Evolutionary conservation across 2,329 filamentous ascomycete genomes (phyloP).

Genomic region (Clonostachys byssicola): DNA sequence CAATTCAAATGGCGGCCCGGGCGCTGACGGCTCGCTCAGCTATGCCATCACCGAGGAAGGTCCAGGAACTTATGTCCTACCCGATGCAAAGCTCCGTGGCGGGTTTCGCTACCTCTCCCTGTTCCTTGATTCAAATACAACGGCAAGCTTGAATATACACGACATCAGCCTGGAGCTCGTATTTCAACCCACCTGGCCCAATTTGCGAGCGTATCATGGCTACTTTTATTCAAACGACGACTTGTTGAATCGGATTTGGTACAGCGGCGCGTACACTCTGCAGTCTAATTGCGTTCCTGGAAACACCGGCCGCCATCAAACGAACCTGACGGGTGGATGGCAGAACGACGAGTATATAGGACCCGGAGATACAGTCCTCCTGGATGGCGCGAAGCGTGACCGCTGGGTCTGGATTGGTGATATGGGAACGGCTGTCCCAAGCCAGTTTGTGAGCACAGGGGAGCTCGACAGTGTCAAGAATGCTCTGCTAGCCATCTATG

Average conservation of each 20-base stretch:
- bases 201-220: constrained; percentile 46
- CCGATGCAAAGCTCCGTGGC: not conserved
- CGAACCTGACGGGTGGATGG: constrained; percentile 12
- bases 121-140: not conserved
- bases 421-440: constrained; percentile 51
- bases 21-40: not conserved
- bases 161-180: constrained; percentile 19
- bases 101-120: not conserved
- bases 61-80: not conserved
- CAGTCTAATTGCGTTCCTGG: constrained; percentile 15
- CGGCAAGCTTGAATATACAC: not conserved
- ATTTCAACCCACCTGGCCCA: constrained; percentile 36
- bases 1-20: not conserved
- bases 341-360: constrained; percentile 24
- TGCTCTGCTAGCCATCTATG: constrained; percentile 42
- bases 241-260: constrained; percentile 49
- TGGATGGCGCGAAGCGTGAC: constrained; percentile 56
- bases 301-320: constrained; percentile 15
- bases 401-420: constrained; percentile 59
- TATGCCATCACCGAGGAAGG: not conserved
- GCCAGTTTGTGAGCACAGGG: constrained; percentile 48
- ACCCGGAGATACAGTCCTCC: constrained; percentile 19
- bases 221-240: constrained; percentile 46
- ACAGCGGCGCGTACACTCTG: constrained; percentile 41
- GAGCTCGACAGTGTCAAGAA: constrained; percentile 46